Evolutionary conservation across 139 green algal genomes (phyloP), one percentile per base, ranked within the genome.

Genomic region (Tetradesmus obliquus): DNA sequence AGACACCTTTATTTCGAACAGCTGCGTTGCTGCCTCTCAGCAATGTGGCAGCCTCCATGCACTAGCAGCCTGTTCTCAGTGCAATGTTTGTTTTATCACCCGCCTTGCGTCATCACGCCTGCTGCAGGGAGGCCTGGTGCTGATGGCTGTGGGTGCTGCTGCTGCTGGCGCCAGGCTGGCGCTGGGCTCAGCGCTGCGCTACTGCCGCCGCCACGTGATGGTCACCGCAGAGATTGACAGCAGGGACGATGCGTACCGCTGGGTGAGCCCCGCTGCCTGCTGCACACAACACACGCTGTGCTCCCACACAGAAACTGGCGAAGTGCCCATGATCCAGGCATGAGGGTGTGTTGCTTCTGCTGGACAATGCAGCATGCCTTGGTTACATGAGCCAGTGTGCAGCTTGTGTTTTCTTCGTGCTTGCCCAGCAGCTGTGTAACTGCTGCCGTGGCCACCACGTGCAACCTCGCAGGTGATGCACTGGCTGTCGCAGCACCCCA

Each of bases 191-290:
- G 69, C 32, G 22, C 55, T 82, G 57, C 58, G 32, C 24, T 82
- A 92, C 80, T 81, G 79, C 60, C 55, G 45, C 22, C 66, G 80
- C 6, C 80, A 88, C 8, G 80, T 82, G 24, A 88, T 88, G 80
- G 32, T 88, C 45, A 82, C 51, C 24, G 80, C 88, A 58, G 88
- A 92, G 87, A 91, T 94, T 51, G 92, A 94, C 87, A 90, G 76
- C 82, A 91, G 92, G 6, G 92, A 94, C 76, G 92, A 94, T 79
- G 90, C 90, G 0, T 94, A 93, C 79, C 76, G 92, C 55, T 94
- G 89, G 91, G 58, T 93, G 86, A 79, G 82, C 15, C 32, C 32
- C 32, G 32, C 32, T 45, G 32, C 32, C 32, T 45, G 32, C 32
- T 45, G 32, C 32, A 45, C 32, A 45, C 32, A 45, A 45, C 32